Base-by-base conservation (phyloP, 208 protist species). In the Vickermania ingenoplastis region DNA sequence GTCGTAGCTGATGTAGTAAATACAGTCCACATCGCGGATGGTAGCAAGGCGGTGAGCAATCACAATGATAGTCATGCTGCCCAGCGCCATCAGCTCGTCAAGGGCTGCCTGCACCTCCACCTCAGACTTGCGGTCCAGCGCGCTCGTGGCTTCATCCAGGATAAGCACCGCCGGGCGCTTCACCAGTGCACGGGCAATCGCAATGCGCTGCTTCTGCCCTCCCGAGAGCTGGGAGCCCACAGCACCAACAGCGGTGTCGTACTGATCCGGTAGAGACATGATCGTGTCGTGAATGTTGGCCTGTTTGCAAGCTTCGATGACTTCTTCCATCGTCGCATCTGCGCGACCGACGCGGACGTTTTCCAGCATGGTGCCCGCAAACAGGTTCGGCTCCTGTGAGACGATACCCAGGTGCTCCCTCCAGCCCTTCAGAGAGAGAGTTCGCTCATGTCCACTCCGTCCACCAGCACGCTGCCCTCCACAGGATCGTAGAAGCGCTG, bases 131-230 rank as follows among this genome's bases (percentile, higher is more conserved):
- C 81, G 80, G 66, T 98, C 93, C 1, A 97, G 80, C 27, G 90
- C 89, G 0, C 71, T 84, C 0, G 93, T 98, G 3, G 91, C 92
- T 73, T 98, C 96, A 73, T 98, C 96, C 14, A 97, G 71, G 24
- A 97, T 83, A 5, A 96, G 75, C 31, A 98, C 70, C 51, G 83
- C 71, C 41, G 96, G 91, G 53, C 88, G 63, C 7, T 85, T 79
- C 60, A 91, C 58, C 3, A 98, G 65, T 21, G 88, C 88, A 31
- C 96, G 74, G 1, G 91, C 92, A 72, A 98, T 97, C 25, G 91
- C 89, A 50, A 98, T 93, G 53, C 94, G 87, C 73, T 98, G 96
- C 75, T 92, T 95, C 78, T 98, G 93, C 1, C 96, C 96, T n/a
- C 94, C 96, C 2, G 81, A 94, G 14, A 98, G 75, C 75, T 79